phyloP scores from a whole-genome alignment of 1,139 yeast species.

The Debaryomyces udenii region DNA sequence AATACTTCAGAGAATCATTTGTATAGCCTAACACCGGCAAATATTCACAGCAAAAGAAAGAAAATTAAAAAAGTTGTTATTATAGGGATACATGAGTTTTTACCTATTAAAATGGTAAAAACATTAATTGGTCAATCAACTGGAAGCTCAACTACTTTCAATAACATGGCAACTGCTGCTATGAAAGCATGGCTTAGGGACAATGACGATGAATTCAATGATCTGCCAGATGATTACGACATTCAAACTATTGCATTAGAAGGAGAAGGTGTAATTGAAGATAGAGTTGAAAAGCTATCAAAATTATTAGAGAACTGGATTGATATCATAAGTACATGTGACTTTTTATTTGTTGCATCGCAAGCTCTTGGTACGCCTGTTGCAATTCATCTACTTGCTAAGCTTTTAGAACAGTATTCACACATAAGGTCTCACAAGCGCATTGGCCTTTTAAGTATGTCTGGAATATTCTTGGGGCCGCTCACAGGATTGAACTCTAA shows the following conservation, averaged over 20 bases:
- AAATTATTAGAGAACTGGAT: slow-evolving; percentile 49
- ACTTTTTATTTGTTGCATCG: slow-evolving; percentile 47
- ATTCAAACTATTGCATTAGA: slow-evolving; percentile 55
- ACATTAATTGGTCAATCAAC: slow-evolving; percentile 51
- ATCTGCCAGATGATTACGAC: slow-evolving; percentile 20
- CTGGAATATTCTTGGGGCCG: slow-evolving; percentile 52
- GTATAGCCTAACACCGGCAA: slow-evolving; percentile 25
- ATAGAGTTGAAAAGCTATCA: slow-evolving; percentile 39
- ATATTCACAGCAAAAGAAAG: slow-evolving; percentile 20
- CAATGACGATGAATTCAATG: slow-evolving; percentile 23
- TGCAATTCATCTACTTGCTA: slow-evolving; percentile 45
- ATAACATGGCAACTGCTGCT: slow-evolving; percentile 38
- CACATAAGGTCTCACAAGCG: slow-evolving; percentile 20
- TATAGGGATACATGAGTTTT: slow-evolving; percentile 54
- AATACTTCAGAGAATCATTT: slow-evolving; percentile 38
- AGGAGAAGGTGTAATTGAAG: slow-evolving; percentile 52
- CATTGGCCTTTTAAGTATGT: slow-evolving; percentile 48
- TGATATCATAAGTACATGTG: slow-evolving; percentile 35
- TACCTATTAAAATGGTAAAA: slow-evolving; percentile 54
- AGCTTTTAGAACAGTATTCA: slow-evolving; percentile 21
- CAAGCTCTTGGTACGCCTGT: slow-evolving; percentile 52
- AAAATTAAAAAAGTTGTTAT: slow-evolving; percentile 39
- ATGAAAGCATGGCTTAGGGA: slow-evolving; percentile 42
- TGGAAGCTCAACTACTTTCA: slow-evolving; percentile 43
- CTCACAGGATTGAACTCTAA: slow-evolving; percentile 46